Base-by-base conservation (phyloP, 2,329 filamentous ascomycete species). In the Ceratocystis albifundus region DNA sequence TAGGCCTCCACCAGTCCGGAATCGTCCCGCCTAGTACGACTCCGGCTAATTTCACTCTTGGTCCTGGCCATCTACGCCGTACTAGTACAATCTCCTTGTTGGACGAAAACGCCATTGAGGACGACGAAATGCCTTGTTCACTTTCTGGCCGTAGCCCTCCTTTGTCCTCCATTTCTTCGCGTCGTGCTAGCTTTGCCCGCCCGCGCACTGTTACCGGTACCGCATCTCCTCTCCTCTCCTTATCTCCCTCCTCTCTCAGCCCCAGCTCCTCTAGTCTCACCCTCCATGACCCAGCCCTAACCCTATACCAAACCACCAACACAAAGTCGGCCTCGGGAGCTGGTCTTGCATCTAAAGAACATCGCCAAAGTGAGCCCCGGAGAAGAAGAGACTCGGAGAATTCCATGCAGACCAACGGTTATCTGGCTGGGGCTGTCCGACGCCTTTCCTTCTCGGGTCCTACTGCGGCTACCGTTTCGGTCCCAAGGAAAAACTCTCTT, bases 71-170 rank as follows among this genome's bases (percentile, higher is more conserved):
- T 70, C 73, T 83, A 68, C 82, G 86, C 68, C 84, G 85, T 67
- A 82, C 82, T 66, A 91, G 88, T 75, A 90, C 88, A 72, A 84
- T 80, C 65, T 85, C 83, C 2, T 82, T 82, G 1, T 80, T 87
- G 69, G 88, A 92, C 70, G 89, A 92, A 75, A 87, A 77, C 71
- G 88, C 87, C 62, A 82, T 88, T 68, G 87, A 90, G 69, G 88
- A 92, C 68, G 84, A 86, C 53, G 84, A 86, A 25, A 77, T 79
- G 65, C 76, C 79, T 48, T 75, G 78, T 32, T 64, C 69, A 32
- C 45, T 67, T 41, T 22, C 45, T 8, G 62, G 66, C 41, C 53
- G 66, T 5, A 61, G 53, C 25, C 66, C 66, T 20, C 55, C 63
- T n/a, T 36, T 61, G 20, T 65, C 62, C 20, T 45, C 53, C 41